Evolutionary conservation across 352 stramenopile species (phyloP), one percentile per base, ranked within the genome.

Genomic region (Thalassiosira hispida): DNA sequence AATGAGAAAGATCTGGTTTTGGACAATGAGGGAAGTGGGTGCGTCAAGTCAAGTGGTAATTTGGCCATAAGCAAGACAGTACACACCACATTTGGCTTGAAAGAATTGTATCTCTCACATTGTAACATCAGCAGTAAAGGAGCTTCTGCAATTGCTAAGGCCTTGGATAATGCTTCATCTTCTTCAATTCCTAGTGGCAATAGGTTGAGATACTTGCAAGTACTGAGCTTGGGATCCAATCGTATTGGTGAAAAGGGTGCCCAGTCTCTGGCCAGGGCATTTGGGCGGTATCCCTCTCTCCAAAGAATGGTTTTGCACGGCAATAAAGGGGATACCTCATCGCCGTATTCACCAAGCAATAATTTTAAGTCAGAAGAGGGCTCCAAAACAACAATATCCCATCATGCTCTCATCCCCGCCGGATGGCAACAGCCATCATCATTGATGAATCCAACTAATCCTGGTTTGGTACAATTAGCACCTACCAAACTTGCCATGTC

Each of bases 221-320:
- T 71, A 27, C 51, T 77, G 0, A 66, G 69, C 27, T 38, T 77
- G n/a, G 69, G 69, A 60, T 77, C 69, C 7, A 77, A 77, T 47
- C 27, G n/a, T 20, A 77, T 77, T 31, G 47, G 51, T 55, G 7
- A n/a, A 6, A 29, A 60, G 22, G 69, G 69, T 9, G 27, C 59
- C n/a, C 6, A 27, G 14, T 52, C 16, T 59, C 59, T 77, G 20
- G 57, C 47, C 8, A 63, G 35, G 27, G 60, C 59, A 29, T 77
- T 77, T 46, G 57, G n/a, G 16, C 16, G 38, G 44, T 70, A 49
- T 46, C 57, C 68, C 18, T 42, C 31, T 33, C 33, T 77, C 14
- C 68, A 70, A 56, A 42, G 68, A n/a, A 16, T 77, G 11, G 68
- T 77, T 23, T 55, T 77, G 9, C 56, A 77, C 33, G 68, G 68